Evolutionary conservation across 495 filamentous ascomycete species (phyloP), one percentile per base, ranked within the genome.

Genomic region (Penicillium taxi): DNA sequence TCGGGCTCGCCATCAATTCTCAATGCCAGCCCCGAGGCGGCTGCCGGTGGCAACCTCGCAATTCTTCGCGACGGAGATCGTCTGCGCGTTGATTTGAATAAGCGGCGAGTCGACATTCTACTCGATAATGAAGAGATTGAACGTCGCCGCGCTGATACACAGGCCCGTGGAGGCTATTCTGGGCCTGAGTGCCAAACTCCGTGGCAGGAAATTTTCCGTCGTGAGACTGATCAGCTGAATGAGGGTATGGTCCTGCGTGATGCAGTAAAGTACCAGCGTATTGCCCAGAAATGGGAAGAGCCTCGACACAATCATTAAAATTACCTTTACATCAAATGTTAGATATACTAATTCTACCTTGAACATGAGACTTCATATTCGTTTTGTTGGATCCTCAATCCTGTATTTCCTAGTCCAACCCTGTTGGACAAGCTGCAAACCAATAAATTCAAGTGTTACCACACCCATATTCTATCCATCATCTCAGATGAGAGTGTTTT

Each of bases 61-160:
- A 49, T 79, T 19, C 42, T 77, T 14, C 54, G 53, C 13, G 66
- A 77, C 38, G 74, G 74, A 9, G 75, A 79, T 44, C 63, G 57
- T 31, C 50, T 80, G 12, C 60, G 72, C 5, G 72, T 80, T 29
- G 75, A 80, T 42, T 51, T 77, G 38, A 70, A 58, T 36, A 70
- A 69, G 42, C 64, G 67, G 9, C 63, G 56, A 2, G 66, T 80
- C 1, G 65, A 80, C 42, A 64, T 80, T 18, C 50, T 75, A 26
- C 57, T 78, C 9, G 52, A 58, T 1, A 59, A 68, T 20, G 61
- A 69, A n/a, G 87, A 91, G 56, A 56, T 98, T 42, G 69, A 61
- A 11, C 58, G 66, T 45, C 64, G 88, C 40, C 72, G 73, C 55
- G 69, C 77, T 42, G 74, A 72, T 6, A 35, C 65, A 9, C 44